Percentiles rank a stretch among this genome's conserved stretches.
phyloP scores from a whole-genome alignment of 768 basidiomycete species.

The Suillus luteus region DNA sequence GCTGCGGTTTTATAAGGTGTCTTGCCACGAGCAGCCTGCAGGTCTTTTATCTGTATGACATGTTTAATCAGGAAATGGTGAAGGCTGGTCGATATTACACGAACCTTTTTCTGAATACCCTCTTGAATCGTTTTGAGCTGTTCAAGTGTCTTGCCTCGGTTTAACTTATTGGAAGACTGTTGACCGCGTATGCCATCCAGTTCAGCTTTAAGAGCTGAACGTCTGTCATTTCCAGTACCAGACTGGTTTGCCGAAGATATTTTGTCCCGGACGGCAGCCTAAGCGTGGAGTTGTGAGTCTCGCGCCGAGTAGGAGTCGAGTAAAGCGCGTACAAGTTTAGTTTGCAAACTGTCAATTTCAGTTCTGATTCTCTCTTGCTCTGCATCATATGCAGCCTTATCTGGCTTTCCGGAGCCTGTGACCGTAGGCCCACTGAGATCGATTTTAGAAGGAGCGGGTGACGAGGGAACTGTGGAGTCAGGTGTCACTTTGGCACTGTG shows the following conservation, averaged over 20 bases:
- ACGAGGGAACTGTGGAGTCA: slow-evolving; percentile 30
- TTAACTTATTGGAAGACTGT: slow-evolving; percentile 76
- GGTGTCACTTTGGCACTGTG: slow-evolving; percentile 25
- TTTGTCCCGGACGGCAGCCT: slow-evolving; percentile 78
- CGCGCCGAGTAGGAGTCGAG: slow-evolving; percentile 3
- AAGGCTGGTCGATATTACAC: slow-evolving; percentile 1
- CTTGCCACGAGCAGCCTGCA: slow-evolving; percentile 81
- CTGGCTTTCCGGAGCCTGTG: slow-evolving; percentile 61
- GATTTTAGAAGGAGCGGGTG: slow-evolving; percentile 24
- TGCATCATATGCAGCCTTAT: slow-evolving; percentile 80
- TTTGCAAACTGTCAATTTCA: slow-evolving; percentile 83
- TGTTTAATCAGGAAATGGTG: slow-evolving; percentile 11
- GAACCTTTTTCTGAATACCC: slow-evolving; percentile 77
- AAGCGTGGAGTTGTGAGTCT: slow-evolving; percentile 15
- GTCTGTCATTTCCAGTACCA: slow-evolving; percentile 68
- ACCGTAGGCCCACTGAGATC: slow-evolving; percentile 28
- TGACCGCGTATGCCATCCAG: slow-evolving; percentile 75
- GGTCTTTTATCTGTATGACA: slow-evolving; percentile 70
- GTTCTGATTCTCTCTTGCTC: slow-evolving; percentile 83
- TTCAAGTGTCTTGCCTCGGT: slow-evolving; percentile 70
- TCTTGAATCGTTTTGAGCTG: slow-evolving; percentile 83
- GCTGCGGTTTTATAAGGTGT: slow-evolving; percentile 75
- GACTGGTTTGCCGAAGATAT: slow-evolving; percentile 63
- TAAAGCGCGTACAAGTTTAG: slow-evolving; percentile 65
- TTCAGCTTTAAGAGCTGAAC: slow-evolving; percentile 73